Evolutionary conservation across 192 early-diverging fungal genomes (phyloP), one percentile per base, ranked within the genome.

Genomic region (Rhizoclosmatium globosum): DNA sequence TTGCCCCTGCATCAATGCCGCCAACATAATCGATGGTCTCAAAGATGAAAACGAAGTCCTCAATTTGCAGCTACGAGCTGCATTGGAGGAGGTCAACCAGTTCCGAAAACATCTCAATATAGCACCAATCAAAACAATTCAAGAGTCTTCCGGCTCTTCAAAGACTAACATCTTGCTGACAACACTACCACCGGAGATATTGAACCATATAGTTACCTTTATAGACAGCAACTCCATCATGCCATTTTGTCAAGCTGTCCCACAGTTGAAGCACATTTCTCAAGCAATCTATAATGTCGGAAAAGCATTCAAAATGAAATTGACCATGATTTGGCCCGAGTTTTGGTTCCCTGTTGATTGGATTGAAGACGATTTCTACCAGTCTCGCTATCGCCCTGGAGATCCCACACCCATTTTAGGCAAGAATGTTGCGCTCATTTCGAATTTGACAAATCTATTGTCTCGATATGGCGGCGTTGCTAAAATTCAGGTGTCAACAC

Each of bases 301-400:
- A 56, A 9, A 56, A 1, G 53, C 9, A 56, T n/a, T 31, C 31
- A 31, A 56, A 56, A 9, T 56, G 53, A 56, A 23, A 62, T 0
- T 31, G 23, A 39, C 0, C 60, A 9, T 4, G 23, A 62, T 62
- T 7, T 62, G 60, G 60, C 60, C 60, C 60, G 23, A 9, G 23
- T 62, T 62, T 23, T 62, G 60, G 60, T 62, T 62, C 60, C 60
- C 60, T 62, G 60, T 62, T 7, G 60, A 62, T 6, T 62, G 19
- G 53, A 56, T 9, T 15, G 53, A 56, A 9, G 19, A 56, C 53
- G 53, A 56, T 31, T 31, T 31, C 31, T 31, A 31, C 31, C 31
- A 31, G 31, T 31, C 31, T 31, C 31, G 31, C 31, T 31, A 31
- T 31, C 31, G 31, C 31, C 31, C 31, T 31, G 60, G 60, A 6